Evolutionary conservation across 306 rosid genomes (phyloP), one percentile per base, ranked within the genome.

Genomic region (Trichosanthes truncata): DNA sequence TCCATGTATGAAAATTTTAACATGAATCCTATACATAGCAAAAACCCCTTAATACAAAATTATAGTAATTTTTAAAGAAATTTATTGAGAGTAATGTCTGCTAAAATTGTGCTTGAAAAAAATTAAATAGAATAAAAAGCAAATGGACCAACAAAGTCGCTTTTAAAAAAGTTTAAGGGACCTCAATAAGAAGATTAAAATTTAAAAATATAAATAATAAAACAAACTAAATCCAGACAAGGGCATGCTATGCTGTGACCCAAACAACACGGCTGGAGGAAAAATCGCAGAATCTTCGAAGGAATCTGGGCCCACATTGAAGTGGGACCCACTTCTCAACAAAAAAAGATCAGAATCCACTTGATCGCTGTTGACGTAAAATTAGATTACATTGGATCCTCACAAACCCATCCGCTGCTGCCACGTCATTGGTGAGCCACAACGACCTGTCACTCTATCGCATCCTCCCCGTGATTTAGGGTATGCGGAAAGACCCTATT

Each of bases 341-440:
- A 3, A 6, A 8, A 29, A 46, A 71, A 71, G 36, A 71, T 71
- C 38, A 25, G 77, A 71, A 14, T 43, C 77, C 77, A 45, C 56
- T 71, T 45, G 33, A 10, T 38, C 53, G 10, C 75, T 43, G 13
- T 62, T 45, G 38, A 71, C 7, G 56, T 23, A 46, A 71, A 21
- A 10, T 45, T 5, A 71, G 77, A 71, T 71, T 23, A 71, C 77
- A 71, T 71, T 71, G 77, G 76, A 71, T 71, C 56, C 77, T 43
- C 36, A 71, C 21, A 0, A 20, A 3, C 77, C 77, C 0, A 12
- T 45, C 23, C 0, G 7, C 1, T 45, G 38, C 14, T 46, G 57
- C 77, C 77, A 71, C 56, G 56, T 71, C 77, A 71, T 13, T 46
- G 56, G 6, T 0, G 23, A 46, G 29, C 55, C 33, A 40, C 33